Percentiles rank a stretch among this genome's conserved stretches.
Conservation (phyloP, 2,329 filamentous ascomycete species). For the Aspergillus latus region DNA sequence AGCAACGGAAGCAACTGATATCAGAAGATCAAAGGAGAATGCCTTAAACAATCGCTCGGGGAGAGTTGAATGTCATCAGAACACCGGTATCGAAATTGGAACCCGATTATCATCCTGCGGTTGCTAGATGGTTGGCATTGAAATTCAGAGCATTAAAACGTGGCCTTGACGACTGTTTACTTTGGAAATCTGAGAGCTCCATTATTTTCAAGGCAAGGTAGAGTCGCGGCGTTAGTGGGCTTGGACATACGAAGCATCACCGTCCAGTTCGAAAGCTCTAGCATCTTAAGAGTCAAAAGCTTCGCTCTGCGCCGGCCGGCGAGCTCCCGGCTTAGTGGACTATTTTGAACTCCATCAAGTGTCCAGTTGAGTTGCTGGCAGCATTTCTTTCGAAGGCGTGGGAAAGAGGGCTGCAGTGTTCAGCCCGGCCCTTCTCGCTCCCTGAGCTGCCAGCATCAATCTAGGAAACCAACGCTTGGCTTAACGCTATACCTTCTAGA, state of each 20-base stretch:
- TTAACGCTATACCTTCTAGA: too few species aligned
- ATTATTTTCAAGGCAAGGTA: not conserved
- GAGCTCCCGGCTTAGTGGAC: not conserved
- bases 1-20: not conserved
- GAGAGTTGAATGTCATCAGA: not conserved
- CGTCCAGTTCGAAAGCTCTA: not conserved
- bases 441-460: not conserved
- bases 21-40: not conserved
- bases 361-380: not conserved
- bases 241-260: not conserved
- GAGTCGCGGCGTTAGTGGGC: not conserved
- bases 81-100: not conserved
- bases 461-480: not conserved
- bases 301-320: not conserved
- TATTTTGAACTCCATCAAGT: not conserved
- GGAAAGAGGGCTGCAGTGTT: not conserved
- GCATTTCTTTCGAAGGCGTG: not conserved
- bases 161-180: not conserved
- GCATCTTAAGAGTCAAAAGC: not conserved
- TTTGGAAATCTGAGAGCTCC: not conserved
- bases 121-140: not conserved
- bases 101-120: not conserved
- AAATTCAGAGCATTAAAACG: not conserved
- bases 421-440: not conserved
- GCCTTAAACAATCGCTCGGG: not conserved